Evolutionary conservation across 2,329 filamentous ascomycete genomes (phyloP), one percentile per base, ranked within the genome.

Genomic region (Endothia cerciana): DNA sequence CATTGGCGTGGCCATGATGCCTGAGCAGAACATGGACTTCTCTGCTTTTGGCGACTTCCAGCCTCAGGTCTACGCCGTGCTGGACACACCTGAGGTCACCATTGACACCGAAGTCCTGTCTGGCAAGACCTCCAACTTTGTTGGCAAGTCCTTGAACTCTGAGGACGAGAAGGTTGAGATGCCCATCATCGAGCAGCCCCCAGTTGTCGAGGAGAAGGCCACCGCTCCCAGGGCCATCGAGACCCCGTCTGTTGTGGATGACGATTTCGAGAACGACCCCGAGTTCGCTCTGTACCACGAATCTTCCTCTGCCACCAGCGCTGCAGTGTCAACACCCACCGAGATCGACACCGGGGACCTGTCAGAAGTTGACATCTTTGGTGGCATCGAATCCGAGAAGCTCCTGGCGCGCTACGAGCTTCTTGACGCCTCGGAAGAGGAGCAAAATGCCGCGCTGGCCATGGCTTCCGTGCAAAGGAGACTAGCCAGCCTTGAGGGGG

Each of bases 1-100:
- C 75, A 90, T 94, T 70, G 89, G 89, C 73, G 91, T 97, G 85
- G 87, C 91, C 65, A 91, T 94, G 85, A 88, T 96, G 57, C 92
- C 93, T 1, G 93, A 97, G 78, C 88, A 91, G 71, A 83, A 81
- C 62, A 83, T 93, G 77, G 91, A 96, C 73, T 89, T 93, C 72
- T 87, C 89, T 63, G 86, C 90, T 79, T 84, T 95, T n/a, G 81
- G 75, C 70, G 83, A 81, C 75, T 89, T 86, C 76, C 88, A 91
- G 74, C 88, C 89, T 30, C 88, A 89, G 74, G 89, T 91, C 59
- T 96, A 91, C 73, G 86, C 92, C 60, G 87, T 94, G 19, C 77
- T 87, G n/a, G 87, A 91, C 69, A 85, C 91, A 2, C 89, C 90
- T 2, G 85, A 89, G 70, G 89, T 67, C 11, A 73, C 79, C 30